Base-by-base conservation (phyloP, 306 rosid genomes). In the Sphenostylis stenocarpa region DNA sequence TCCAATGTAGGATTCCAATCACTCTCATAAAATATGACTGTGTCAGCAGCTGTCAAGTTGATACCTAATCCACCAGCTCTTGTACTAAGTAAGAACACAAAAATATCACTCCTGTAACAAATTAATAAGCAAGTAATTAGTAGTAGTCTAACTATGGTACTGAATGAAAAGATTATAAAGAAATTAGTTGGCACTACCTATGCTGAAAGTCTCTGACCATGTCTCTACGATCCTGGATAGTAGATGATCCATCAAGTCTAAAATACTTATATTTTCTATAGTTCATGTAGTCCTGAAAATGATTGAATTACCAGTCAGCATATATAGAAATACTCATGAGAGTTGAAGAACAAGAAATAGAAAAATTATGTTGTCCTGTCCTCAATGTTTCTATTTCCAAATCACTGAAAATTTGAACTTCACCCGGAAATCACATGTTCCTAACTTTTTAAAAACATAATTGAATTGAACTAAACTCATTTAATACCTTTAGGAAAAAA, bases 31-130 rank as follows among this genome's bases (percentile, higher is more conserved):
- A 95, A 95, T 83, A 95, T 92, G 86, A 95, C 99, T 6, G 99
- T 95, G 74, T 95, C 99, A 48, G 99, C 99, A 41, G 99, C 99
- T 79, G 99, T 95, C 90, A 95, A 92, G 88, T 95, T 95, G 73
- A 95, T 95, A 72, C 99, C 99, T 84, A 95, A 88, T 70, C 99
- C 99, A 88, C 99, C 99, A 62, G 99, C 99, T 88, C 99, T 91
- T 77, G 99, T 95, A 84, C 99, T 95, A 76, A 95, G 83, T 81
- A 95, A 88, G 86, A 95, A 95, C 77, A 95, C 99, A 75, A 95
- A 95, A 82, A 92, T 89, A 84, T 95, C 99, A 83, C 36, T 57
- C 92, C 99, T 95, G 77, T 92, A 80, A 80, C 77, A 80, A 78
- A 53, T 60, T 10, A 74, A 70, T 51, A 75, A 66, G 49, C 64